These are phyloP conservation scores for Pelargonium australe DNA, from an alignment of 441 rosid species.

Conservation along the genomic window DNA sequence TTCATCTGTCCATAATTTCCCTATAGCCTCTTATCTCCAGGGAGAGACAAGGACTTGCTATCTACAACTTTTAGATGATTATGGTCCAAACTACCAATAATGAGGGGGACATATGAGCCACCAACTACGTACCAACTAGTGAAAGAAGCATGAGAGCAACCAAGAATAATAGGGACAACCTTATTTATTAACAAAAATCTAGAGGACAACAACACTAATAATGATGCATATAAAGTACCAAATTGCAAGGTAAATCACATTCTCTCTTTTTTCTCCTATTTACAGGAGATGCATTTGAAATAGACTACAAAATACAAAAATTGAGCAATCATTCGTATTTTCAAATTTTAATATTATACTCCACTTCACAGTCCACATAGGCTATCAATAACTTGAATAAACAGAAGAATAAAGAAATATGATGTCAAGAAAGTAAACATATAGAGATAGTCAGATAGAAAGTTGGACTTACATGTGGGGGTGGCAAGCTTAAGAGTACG, in stretches of 20 bases:
- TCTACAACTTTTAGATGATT: background rate
- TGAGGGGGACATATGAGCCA: constrained; percentile 3
- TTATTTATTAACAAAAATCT: background rate
- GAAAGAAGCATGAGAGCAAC: background rate
- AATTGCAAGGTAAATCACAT: background rate
- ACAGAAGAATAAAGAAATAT: no score
- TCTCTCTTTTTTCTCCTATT: no score
- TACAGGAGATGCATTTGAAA: no score
- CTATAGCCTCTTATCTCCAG: background rate
- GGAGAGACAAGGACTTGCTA: background rate
- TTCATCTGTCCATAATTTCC: background rate
- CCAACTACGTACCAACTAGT: background rate
- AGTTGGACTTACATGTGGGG: constrained; percentile 54
- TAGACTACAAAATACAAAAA: no score
- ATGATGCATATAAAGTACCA: background rate
- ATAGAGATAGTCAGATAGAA: no score
- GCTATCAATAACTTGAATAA: no score
- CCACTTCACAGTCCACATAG: no score
- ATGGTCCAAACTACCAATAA: constrained; percentile 1
- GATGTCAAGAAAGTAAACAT: background rate
- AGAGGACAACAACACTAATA: background rate
- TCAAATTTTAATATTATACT: no score
- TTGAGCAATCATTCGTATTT: no score
- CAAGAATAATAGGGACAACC: background rate
- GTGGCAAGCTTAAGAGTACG: constrained; percentile 70